Evolutionary conservation across 768 basidiomycete species (phyloP), one percentile per base, ranked within the genome.

Genomic region (Symmetrospora coprosmae): DNA sequence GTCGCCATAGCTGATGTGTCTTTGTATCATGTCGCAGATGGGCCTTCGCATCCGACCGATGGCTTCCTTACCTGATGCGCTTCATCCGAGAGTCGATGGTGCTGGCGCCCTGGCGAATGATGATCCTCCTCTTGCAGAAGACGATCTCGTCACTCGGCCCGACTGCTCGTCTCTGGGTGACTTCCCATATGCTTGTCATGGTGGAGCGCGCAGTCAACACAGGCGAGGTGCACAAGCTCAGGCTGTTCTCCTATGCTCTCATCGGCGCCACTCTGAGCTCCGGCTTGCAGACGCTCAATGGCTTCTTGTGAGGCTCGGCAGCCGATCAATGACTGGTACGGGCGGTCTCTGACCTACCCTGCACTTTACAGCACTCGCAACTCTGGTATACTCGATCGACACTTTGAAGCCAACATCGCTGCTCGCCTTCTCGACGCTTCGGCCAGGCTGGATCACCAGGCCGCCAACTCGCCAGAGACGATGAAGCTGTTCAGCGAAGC

Each of bases 31-130:
- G 27, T 9, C 27, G 19, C 38, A 43, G 55, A n/a, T 58, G 55
- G 55, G 16, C 46, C 9, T 13, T 58, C 4, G 21, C 27, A 9
- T 30, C 28, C 55, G 37, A 58, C 16, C 28, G 33, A 31, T 58
- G 55, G 55, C 25, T 46, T 9, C 55, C 55, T 34, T 23, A 31
- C 7, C 27, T 58, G 21, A 28, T 43, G 8, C 38, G 55, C 19
- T 58, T 41, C 37, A 41, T 43, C 5, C 43, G 28, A 34, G 40
- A 58, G 27, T 58, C 55, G 2, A 30, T 58, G n/a, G n/a, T 38
- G 8, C 31, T 58, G 28, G 19, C 55, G 4, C 55, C 55, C n/a
- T 58, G 43, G 40, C 38, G 55, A 19, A 58, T 58, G 55, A 21
- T 21, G 9, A 25, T 58, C 3, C 31, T 58, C 4, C 9, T 58